These are phyloP conservation scores for Anastatica hierochuntica DNA, from an alignment of 345 rosid genomes.

Conservation along the genomic window DNA sequence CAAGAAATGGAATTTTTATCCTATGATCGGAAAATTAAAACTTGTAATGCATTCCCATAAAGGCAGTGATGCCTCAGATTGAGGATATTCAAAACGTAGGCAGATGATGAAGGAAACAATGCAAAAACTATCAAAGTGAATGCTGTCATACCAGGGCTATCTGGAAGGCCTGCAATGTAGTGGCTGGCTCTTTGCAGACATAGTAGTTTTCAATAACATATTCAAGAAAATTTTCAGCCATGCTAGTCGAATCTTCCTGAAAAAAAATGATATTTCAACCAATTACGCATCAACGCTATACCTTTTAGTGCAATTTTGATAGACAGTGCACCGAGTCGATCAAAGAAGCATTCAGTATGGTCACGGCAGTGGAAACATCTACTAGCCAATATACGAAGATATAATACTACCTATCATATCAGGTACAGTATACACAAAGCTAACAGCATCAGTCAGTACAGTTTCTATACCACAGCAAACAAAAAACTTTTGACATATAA, in stretches of 20 bases:
- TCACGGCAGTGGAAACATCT: not conserved
- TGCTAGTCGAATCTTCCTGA: slow-evolving; percentile 57
- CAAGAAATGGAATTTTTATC: not conserved
- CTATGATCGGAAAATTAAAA: not conserved
- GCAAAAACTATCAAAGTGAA: slow-evolving; percentile 8
- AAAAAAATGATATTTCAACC: slow-evolving; percentile 17
- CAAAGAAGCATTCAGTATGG: slow-evolving; percentile 6
- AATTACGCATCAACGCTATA: slow-evolving; percentile 2
- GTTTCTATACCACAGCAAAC: no score
- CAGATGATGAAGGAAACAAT: slow-evolving; percentile 8
- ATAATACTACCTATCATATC: no score
- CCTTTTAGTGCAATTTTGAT: not conserved
- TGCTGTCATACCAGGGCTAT: slow-evolving; percentile 62
- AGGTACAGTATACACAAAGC: no score
- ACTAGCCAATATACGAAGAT: slow-evolving; percentile 3
- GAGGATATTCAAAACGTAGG: not conserved
- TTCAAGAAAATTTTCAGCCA: slow-evolving; percentile 52
- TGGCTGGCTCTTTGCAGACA: slow-evolving; percentile 44
- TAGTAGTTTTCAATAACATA: slow-evolving; percentile 63
- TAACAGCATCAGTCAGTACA: no score
- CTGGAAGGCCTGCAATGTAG: slow-evolving; percentile 71
- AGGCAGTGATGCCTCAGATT: not conserved
- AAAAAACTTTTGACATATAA: no score
- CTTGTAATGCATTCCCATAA: slow-evolving; percentile 9
- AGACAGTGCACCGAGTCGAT: not conserved